A percentile compares a stretch with the other conserved stretches of the same genome.
Evolutionary conservation across 768 basidiomycete species (phyloP).

Genomic region (Hortiboletus campestris): DNA sequence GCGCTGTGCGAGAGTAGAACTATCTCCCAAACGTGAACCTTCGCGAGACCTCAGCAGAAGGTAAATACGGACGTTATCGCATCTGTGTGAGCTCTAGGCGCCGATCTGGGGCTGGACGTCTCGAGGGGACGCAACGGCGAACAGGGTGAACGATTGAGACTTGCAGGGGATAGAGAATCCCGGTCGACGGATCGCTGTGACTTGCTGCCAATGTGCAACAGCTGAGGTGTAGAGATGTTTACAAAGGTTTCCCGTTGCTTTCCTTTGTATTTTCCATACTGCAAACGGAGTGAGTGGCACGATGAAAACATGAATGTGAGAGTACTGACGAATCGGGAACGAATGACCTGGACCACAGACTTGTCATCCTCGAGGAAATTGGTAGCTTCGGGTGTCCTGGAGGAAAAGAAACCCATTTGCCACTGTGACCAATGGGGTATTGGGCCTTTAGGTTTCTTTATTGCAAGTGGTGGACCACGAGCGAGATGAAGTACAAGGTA

Average conservation of each 20-base stretch:
- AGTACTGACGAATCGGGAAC: conserved; percentile 57
- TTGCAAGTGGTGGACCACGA: background rate
- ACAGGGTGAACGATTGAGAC: conserved; percentile 18
- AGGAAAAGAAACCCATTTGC: conserved; percentile 35
- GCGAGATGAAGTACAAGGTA: conserved; percentile 5
- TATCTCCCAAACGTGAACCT: conserved; percentile 29
- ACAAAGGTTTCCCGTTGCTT: conserved; percentile 48
- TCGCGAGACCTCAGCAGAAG: conserved; percentile 10
- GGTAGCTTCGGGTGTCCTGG: conserved; percentile 19
- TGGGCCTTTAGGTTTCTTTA: background rate
- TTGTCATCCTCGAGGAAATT: conserved; percentile 33
- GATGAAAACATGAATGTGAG: conserved; percentile 17
- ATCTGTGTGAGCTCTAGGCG: conserved; percentile 40
- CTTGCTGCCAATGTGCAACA: conserved; percentile 24
- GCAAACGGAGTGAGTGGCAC: conserved; percentile 9
- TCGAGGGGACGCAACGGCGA: conserved; percentile 26
- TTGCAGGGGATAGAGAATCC: conserved; percentile 14
- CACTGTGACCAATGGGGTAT: background rate
- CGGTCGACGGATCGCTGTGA: conserved; percentile 20
- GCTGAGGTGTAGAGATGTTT: conserved; percentile 33
- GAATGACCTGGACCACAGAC: conserved; percentile 55
- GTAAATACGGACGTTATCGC: conserved; percentile 51
- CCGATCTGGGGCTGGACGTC: conserved; percentile 15
- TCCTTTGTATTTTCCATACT: conserved; percentile 60
- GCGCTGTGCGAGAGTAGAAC: conserved; percentile 74